Base-by-base conservation (phyloP, 257 asterid genomes). In the Prunella vulgaris region DNA sequence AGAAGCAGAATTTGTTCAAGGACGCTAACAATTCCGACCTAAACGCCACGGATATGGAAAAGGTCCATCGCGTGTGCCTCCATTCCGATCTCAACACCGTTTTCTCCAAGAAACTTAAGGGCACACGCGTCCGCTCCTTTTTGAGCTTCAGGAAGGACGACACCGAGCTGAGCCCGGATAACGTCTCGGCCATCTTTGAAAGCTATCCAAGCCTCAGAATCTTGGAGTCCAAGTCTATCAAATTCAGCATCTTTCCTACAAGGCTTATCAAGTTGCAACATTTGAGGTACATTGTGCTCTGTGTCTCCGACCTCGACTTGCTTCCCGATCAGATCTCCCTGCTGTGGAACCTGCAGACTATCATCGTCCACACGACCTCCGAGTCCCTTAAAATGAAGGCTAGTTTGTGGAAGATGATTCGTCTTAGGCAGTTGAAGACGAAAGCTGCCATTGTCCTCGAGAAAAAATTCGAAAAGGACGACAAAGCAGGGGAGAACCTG, bases 341-440 rank as follows among this genome's bases (percentile, higher is more conserved):
- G 42, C 68, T 84, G 0, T 51, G 70, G 79, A 79, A 84, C 51
- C 8, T 72, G 14, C 83, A 77, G 33, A 81, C 86, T 10, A 22
- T 84, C 0, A 18, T 66, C 17, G n/a, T 84, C 4, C 5, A 76
- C 6, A 79, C 88, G 3, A 15, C 28, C 3, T 37, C 27, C 0
- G 58, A 17, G 5, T 13, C 22, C 5, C 40, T 81, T 21, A 65
- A 57, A 2, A 17, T 81, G n/a, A 70, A 62, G 60, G 80, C 77
- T 0, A 72, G 71, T 9, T 63, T 81, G 1, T 78, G 84, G 79
- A 64, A 38, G 21, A 53, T 84, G 86, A 24, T 25, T 51, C 72
- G 67, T 10, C 24, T 84, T 30, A 75, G 83, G 72, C 85, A 84
- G 67, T 3, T 82, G 0, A 68, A 52, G 60, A 73, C 83, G 2